Base-by-base conservation (phyloP, 108 stramenopile species). In the Parietichytrium sp. region DNA sequence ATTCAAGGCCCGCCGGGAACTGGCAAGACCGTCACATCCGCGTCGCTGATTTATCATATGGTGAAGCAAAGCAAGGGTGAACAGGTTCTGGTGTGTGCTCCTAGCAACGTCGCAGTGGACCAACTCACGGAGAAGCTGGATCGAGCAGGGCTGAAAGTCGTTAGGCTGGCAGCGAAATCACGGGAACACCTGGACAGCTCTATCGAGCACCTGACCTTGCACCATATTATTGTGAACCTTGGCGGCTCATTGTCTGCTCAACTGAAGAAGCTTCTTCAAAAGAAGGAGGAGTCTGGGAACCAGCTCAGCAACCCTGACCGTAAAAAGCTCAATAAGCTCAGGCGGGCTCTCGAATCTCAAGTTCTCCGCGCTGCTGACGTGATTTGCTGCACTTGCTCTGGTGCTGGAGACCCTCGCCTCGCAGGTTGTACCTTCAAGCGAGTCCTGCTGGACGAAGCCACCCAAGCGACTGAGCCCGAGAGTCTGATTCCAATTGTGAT, bases 401-500 rank as follows among this genome's bases (percentile, higher is more conserved):
- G 96, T 45, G 97, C 98, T 30, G 98, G 95, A 16, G 98, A 99
- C 83, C 93, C 95, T 4, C 93, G 98, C 50, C 86, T 99, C 47
- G 92, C 92, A 84, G 95, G 96, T 83, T 93, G 95, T 54, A 93
- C 94, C 15, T 98, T 99, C 83, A 91, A 94, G 51, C 95, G 96
- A 85, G 96, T 99, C 31, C 82, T 99, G 72, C 94, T 99, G 88
- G 98, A 99, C 84, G 98, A 99, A 84, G 96, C 96, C 6, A 99
- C 98, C 7, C 98, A 99, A 82, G 98, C 98, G 27, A 94, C 96
- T 81, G 98, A 99, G 88, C 95, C 97, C 13, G 98, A 99, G 86
- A 93, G 80, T 48, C 84, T 99, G 80, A 97, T 99, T 84, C 98
- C 98, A 0, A 88, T 96, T 79, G 94, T 95, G 31, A 88, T 94